Base-by-base conservation (phyloP, 139 green algal species). In the Chlorella sorokiniana region DNA sequence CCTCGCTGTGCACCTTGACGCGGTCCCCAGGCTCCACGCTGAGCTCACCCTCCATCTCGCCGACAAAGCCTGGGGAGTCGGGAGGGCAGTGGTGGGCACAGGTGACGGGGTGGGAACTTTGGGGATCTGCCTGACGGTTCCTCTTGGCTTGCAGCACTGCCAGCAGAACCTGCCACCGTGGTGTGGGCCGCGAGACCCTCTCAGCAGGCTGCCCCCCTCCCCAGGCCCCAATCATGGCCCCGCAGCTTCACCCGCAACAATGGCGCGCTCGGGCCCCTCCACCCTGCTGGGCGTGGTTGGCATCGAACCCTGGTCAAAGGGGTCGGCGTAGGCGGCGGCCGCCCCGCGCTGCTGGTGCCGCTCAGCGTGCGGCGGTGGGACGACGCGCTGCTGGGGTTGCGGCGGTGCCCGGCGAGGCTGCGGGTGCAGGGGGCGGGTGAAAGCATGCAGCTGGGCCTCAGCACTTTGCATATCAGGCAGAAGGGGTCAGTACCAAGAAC, bases 31-130 rank as follows among this genome's bases (percentile, higher is more conserved):
- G 61, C 51, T 72, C 77, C 45, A 89, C 85, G 35, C 9, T 86
- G 42, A 89, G 78, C 77, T 89, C 85, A 23, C 83, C 85, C 33
- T 88, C 83, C 69, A 83, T 52, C 76, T 89, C 85, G 6, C 56
- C 69, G 40, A 62, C 69, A 76, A 35, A 59, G 29, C 69, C 41
- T 76, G 44, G 3, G 61, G 25, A 76, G 6, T 9, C 22, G 16
- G 63, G 63, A 31, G 25, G 20, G 4, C 4, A 69, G 25, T 25
- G 3, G 6, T 40, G 63, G 6, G 33, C 23, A 16, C 4, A 38
- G 20, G 31, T 40, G 63, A 16, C 16, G 33, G 25, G n/a, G n/a
- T n/a, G n/a, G n/a, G n/a, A n/a, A n/a, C n/a, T n/a, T n/a, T n/a
- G n/a, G n/a, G n/a, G n/a, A n/a, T n/a, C n/a, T n/a, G n/a, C n/a